phyloP scores from a whole-genome alignment of 1,139 yeast species.

The Debaryomyces psychrophilus region DNA sequence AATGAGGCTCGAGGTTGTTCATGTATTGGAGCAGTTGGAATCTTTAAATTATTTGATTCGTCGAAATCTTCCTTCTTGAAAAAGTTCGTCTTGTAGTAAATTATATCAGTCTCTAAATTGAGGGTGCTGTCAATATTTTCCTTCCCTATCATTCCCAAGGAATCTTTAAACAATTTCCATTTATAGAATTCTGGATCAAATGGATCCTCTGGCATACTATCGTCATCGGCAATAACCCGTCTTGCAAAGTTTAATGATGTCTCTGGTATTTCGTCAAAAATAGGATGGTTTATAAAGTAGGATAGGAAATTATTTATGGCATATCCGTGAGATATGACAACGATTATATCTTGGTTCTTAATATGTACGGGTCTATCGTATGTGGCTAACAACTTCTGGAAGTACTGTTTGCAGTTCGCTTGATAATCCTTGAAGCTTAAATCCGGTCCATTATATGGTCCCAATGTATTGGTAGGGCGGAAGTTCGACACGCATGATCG shows the following conservation, averaged over 20 bases:
- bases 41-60: constrained; percentile 13
- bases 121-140: constrained; percentile 35
- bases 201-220: constrained; percentile 18
- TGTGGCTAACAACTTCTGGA: constrained; percentile 47
- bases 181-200: constrained; percentile 24
- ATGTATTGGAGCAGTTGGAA: constrained; percentile 14
- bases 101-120: constrained; percentile 48
- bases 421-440: constrained; percentile 47
- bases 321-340: constrained; percentile 50
- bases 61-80: constrained; percentile 41
- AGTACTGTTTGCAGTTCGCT: constrained; percentile 44
- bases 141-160: constrained; percentile 33
- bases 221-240: constrained; percentile 20
- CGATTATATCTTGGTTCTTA: constrained; percentile 39
- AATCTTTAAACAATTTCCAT: constrained; percentile 42
- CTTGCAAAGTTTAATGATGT: constrained; percentile 41
- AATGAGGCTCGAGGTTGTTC: constrained; percentile 36
- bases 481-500: constrained; percentile 43
- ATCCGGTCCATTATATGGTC: constrained; percentile 51
- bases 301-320: constrained; percentile 44
- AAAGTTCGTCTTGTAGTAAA: constrained; percentile 50
- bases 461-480: constrained; percentile 50
- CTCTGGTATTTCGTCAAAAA: constrained; percentile 51
- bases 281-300: constrained; percentile 49
- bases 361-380: constrained; percentile 44